Conservation (phyloP, 768 basidiomycete genomes). For the Amanita jacksonii region DNA sequence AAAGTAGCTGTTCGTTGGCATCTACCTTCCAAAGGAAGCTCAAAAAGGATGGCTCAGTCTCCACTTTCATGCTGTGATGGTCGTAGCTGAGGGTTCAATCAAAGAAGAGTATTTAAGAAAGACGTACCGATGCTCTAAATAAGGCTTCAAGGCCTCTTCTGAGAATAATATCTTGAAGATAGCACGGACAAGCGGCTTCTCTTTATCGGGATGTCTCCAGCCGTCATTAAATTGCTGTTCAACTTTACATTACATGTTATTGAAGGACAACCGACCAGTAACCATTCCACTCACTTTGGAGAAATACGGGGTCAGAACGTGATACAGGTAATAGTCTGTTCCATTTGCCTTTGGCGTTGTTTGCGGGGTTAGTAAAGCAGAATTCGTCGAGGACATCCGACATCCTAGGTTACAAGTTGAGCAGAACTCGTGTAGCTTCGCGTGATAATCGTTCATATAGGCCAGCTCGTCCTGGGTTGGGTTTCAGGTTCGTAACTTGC, state of each 20-base stretch:
- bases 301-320: constrained; percentile 24
- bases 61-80: not conserved
- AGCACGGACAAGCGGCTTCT: constrained; percentile 35
- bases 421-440: not conserved
- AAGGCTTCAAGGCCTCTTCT: constrained; percentile 32
- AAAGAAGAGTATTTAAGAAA: too few species aligned
- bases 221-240: constrained; percentile 40
- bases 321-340: constrained; percentile 34
- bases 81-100: not conserved
- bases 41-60: not conserved
- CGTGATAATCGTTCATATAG: constrained; percentile 5
- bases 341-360: constrained; percentile 28
- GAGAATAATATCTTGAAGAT: constrained; percentile 44
- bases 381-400: constrained; percentile 25
- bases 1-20: constrained; percentile 50
- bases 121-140: constrained; percentile 37
- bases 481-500: not conserved
- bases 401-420: constrained; percentile 11
- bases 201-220: constrained; percentile 49
- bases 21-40: constrained; percentile 16
- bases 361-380: constrained; percentile 33
- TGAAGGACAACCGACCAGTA: not conserved
- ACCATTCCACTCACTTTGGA: constrained; percentile 26
- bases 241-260: constrained; percentile 24
- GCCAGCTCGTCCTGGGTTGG: not conserved